Evolutionary conservation across 2,329 filamentous ascomycete species (phyloP).

Genomic region (Magnaporthiopsis incrustans): DNA sequence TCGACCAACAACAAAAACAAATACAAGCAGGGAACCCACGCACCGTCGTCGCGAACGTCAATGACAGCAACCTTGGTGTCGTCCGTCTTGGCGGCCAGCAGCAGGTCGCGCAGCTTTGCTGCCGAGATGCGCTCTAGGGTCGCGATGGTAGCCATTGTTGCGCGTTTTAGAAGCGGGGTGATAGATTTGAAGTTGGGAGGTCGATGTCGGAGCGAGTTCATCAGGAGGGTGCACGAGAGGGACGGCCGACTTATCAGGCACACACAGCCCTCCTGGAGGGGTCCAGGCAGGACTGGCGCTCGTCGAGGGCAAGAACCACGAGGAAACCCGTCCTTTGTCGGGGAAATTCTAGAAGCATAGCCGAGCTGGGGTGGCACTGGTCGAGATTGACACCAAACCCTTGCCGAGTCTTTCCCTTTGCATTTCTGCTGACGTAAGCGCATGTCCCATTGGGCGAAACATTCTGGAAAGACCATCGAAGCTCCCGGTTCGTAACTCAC

Average conservation of each 20-base stretch:
- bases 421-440: too few relatives aligned
- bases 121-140: constrained; percentile 60
- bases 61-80: constrained; percentile 59
- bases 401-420: too few relatives aligned
- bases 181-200: neutral
- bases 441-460: too few relatives aligned
- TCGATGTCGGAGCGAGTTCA: neutral
- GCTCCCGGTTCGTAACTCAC: too few relatives aligned
- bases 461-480: too few relatives aligned
- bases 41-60: constrained; percentile 82
- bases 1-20: neutral
- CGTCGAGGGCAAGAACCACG: too few relatives aligned
- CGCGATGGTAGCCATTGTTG: constrained; percentile 45
- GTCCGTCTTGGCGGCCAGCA: constrained; percentile 42
- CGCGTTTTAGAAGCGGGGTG: neutral
- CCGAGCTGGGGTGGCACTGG: too few relatives aligned
- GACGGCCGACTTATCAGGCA: constrained; percentile 8
- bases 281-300: neutral
- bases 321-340: too few relatives aligned
- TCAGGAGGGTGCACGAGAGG: neutral
- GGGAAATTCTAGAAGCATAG: too few relatives aligned
- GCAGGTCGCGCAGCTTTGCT: constrained; percentile 56
- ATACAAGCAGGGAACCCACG: constrained; percentile 14
- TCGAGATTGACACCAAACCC: too few relatives aligned
- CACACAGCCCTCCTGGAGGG: neutral